phyloP scores from a whole-genome alignment of 139 green algal genomes.

The Asterochloris erici region DNA sequence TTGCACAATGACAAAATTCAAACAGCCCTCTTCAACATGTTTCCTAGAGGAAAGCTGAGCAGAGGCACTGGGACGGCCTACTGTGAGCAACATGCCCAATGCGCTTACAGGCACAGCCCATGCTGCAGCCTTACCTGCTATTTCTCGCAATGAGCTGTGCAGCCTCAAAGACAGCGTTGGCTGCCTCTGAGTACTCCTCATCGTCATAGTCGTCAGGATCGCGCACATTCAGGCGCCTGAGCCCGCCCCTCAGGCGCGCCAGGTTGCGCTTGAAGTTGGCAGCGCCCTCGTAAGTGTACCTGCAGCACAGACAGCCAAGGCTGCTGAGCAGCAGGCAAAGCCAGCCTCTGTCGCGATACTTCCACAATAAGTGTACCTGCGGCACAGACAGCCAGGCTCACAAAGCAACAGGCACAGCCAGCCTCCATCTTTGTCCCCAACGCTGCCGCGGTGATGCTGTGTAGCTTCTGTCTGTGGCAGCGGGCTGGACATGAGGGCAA shows the following conservation, averaged over 20 bases:
- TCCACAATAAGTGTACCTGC: too few species aligned
- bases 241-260: constrained; percentile 34
- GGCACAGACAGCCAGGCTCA: neutral
- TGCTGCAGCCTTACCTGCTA: constrained; percentile 11
- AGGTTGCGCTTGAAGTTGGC: constrained; percentile 24
- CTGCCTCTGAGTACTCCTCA: constrained; percentile 46
- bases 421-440: too few species aligned
- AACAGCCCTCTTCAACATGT: too few species aligned
- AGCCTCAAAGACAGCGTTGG: constrained; percentile 25
- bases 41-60: too few species aligned
- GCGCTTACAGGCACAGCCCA: neutral
- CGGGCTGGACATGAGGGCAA: too few species aligned
- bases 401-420: neutral
- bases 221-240: constrained; percentile 54
- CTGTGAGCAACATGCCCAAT: too few species aligned
- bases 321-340: neutral
- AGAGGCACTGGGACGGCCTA: too few species aligned
- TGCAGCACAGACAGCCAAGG: neutral
- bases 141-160: constrained; percentile 27
- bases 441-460: too few species aligned
- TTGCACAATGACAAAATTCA: too few species aligned
- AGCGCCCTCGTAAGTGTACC: constrained; percentile 16
- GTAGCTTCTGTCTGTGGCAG: too few species aligned
- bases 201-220: constrained; percentile 62
- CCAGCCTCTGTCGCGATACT: too few species aligned